These are phyloP conservation scores for Mariannaea elegans DNA, from an alignment of 2,329 filamentous ascomycete genomes.

Conservation along the genomic window DNA sequence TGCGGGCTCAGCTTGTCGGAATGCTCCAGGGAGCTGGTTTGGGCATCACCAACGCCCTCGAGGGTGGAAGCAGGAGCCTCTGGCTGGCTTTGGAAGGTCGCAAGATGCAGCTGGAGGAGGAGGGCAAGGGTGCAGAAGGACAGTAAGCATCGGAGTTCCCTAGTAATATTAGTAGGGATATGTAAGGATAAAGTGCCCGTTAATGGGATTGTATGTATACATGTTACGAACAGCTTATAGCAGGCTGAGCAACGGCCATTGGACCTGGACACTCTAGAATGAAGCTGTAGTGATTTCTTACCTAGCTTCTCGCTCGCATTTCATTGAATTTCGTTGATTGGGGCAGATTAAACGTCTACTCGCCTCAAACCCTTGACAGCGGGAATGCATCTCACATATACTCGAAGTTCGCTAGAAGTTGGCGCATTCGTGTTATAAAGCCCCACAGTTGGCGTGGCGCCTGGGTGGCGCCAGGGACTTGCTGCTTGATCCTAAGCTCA, in stretches of 20 bases:
- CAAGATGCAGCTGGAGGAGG: conserved; percentile 79
- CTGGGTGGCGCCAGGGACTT: conserved; percentile 14
- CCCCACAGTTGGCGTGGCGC: conserved; percentile 10
- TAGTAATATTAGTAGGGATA: not conserved
- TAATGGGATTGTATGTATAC: conserved; percentile 35
- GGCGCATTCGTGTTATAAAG: no score
- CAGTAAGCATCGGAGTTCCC: conserved; percentile 2
- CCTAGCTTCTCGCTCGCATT: not conserved
- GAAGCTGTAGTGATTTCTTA: not conserved
- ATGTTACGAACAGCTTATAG: conserved; percentile 36
- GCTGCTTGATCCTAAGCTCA: not conserved
- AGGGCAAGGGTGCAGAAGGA: conserved; percentile 32
- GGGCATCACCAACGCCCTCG: conserved; percentile 79
- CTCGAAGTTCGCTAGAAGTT: no score
- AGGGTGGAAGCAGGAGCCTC: conserved; percentile 80
- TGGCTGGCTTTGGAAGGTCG: conserved; percentile 90
- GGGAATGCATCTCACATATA: no score
- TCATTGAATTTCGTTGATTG: no score
- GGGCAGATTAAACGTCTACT: no score
- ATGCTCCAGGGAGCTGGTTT: conserved; percentile 84
- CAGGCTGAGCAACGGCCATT: conserved; percentile 4
- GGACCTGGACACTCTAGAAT: not conserved
- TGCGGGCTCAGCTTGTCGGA: conserved; percentile 82
- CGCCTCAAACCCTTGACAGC: no score
- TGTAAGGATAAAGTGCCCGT: conserved; percentile 22